A percentile compares a stretch with the other conserved stretches of the same genome.
Evolutionary conservation across 148 eudicot genomes (phyloP).

Genomic region (Amaranthus cruentus): DNA sequence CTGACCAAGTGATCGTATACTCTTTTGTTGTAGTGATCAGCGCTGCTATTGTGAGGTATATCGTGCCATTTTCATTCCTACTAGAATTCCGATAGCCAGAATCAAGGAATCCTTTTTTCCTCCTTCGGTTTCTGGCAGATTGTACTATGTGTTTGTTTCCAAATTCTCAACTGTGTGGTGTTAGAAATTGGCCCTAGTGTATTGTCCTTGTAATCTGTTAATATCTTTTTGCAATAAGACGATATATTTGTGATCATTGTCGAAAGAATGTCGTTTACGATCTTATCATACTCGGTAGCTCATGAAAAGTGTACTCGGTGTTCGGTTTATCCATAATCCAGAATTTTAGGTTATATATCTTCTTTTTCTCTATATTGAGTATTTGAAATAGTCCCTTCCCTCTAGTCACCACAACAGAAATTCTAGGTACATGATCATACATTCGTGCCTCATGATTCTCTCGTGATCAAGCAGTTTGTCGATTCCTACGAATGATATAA

Average conservation of each 20-base stretch:
- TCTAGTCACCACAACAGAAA: no score
- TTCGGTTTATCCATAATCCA: background rate
- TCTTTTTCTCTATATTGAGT: no score
- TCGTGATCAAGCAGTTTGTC: background rate
- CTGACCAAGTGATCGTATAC: background rate
- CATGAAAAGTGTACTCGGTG: background rate
- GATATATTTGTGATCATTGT: background rate
- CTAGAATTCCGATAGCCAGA: background rate
- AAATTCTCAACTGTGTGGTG: background rate
- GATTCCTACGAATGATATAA: background rate
- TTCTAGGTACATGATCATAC: background rate
- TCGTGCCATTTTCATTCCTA: background rate
- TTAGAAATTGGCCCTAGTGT: conserved; percentile 1
- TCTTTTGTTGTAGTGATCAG: background rate
- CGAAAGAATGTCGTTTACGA: background rate
- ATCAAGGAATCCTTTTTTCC: background rate
- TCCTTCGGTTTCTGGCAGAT: conserved; percentile 5
- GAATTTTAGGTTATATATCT: no score
- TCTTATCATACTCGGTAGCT: background rate
- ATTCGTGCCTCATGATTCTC: background rate
- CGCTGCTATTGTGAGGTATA: background rate
- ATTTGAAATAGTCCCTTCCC: no score
- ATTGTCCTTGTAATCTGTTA: conserved; percentile 9
- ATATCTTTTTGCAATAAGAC: background rate
- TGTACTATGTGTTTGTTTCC: conserved; percentile 4